Evolutionary conservation across 176 grass and related monocot genomes (phyloP), one percentile per base, ranked within the genome.

Genomic region (Rhynchospora breviuscula): DNA sequence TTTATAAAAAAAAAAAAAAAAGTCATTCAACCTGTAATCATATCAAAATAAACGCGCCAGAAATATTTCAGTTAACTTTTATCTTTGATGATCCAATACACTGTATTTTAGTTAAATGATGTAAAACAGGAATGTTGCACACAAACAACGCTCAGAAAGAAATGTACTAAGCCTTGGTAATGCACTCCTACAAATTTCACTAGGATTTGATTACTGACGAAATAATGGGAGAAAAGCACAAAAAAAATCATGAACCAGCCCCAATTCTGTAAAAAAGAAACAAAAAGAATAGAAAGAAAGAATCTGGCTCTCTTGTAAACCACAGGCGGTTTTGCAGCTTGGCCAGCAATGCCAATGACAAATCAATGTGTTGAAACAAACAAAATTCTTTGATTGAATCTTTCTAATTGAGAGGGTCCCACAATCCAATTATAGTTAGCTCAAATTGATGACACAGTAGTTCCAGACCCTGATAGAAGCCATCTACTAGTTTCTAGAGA

Each of bases 401-500:
- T 11, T 79, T 79, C 23, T 17, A 79, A 59, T 22, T 56, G 26
- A 31, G 4, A 58, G 49, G 47, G 74, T 58, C 51, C 23, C 51
- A 57, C 17, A 29, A 79, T 15, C 48, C 47, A 10, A 40, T 35
- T 40, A 60, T 62, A 60, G n/a, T 80, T 80, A 43, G 58, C 35
- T 62, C 26, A 45, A 80, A 45, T 19, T 56, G 23, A 26, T 53
- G 53, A 60, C 10, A 7, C 11, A 7, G 5, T 45, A 80, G n/a
- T 80, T 62, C 58, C 58, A 80, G 58, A 80, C 15, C 15, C 8
- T 59, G 78, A 80, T 80, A 61, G 52, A 80, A 59, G 52, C 14
- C 58, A 33, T n/a, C 54, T 62, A 61, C 56, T 19, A 19, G 58
- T 61, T 58, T 80, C 78, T 51, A 80, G 25, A 54, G 40, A 71